These are phyloP conservation scores for Mycena vitilis DNA, from an alignment of 768 basidiomycete species.

Conservation along the genomic window DNA sequence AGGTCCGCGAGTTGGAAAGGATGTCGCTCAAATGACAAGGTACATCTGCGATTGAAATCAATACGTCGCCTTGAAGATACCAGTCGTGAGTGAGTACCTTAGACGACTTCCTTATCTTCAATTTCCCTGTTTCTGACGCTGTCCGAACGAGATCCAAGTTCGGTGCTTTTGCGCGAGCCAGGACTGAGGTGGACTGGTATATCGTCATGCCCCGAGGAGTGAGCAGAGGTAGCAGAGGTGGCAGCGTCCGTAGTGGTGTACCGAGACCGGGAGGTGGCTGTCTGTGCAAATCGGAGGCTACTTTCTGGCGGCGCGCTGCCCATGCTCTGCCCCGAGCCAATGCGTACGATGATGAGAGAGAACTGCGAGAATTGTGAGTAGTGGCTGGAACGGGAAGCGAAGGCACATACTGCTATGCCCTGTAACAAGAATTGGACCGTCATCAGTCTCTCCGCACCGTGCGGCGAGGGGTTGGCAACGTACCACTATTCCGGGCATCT, in stretches of 20 bases:
- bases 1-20: too few relatives aligned
- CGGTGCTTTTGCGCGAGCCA: constrained; percentile 1
- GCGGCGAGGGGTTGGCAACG: neutral
- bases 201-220: neutral
- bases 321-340: constrained; percentile 15
- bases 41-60: too few relatives aligned
- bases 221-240: neutral
- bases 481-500: constrained; percentile 28
- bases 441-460: neutral
- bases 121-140: neutral
- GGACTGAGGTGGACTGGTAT: constrained; percentile 2
- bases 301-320: constrained; percentile 8
- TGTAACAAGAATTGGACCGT: neutral
- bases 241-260: constrained; percentile 1
- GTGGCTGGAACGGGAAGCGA: neutral
- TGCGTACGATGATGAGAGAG: constrained; percentile 26
- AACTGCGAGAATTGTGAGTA: neutral
- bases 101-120: neutral
- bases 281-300: constrained; percentile 4
- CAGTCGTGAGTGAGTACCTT: neutral
- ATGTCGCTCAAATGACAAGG: too few relatives aligned
- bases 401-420: constrained; percentile 21
- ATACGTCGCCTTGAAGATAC: too few relatives aligned
- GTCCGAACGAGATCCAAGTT: neutral
- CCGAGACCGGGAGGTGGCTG: neutral